Base-by-base conservation (phyloP, 2,329 filamentous ascomycete species). In the Purpureocillium takamizusanense region DNA sequence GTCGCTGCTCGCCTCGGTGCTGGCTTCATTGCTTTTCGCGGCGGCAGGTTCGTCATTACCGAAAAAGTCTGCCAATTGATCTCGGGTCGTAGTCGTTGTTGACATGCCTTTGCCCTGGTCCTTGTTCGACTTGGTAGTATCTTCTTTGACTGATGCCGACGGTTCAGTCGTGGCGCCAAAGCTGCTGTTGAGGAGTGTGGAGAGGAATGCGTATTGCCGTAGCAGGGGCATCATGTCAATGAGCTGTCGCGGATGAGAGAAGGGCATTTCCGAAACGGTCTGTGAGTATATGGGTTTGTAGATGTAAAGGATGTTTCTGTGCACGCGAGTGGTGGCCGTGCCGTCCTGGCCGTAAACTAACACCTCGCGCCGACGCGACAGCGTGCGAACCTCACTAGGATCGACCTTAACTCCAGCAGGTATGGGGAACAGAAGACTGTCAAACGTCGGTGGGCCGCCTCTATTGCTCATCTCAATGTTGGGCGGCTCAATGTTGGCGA, bases 181-280 rank as follows among this genome's bases (percentile, higher is more conserved):
- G 40, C 72, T 77, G 36, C 74, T 76, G 39, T 70, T 63, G 4
- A 90, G 66, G 3, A 92, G 59, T 0, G 68, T 75, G 2, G 77
- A 77, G 4, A 86, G 64, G 46, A 83, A 78, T 0, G 82, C 81
- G 52, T 86, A 92, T 55, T 92, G 86, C 12, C 86, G 71, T 13
- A 92, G 65, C 4, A 72, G 66, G 0, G 86, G 84, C n/a, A 94
- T 67, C 53, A 89, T 76, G 38, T 76, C 71, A 7, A 89, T 65
- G 4, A 94, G 63, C 53, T 94, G 85, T 36, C 78, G 74, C 0
- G 86, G 86, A 51, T 94, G 86, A 3, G 78, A 76, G 52, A 94
- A 90, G 0, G 84, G 78, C 25, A 92, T 66, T 39, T 81, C 76
- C 1, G 72, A 74, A 8, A 94, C 57, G 3, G 70, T 67, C 40